Percentiles rank a stretch among this genome's conserved stretches.
Conservation (phyloP, 1,284 basidiomycete species). For the Ustilago cynodontis region DNA sequence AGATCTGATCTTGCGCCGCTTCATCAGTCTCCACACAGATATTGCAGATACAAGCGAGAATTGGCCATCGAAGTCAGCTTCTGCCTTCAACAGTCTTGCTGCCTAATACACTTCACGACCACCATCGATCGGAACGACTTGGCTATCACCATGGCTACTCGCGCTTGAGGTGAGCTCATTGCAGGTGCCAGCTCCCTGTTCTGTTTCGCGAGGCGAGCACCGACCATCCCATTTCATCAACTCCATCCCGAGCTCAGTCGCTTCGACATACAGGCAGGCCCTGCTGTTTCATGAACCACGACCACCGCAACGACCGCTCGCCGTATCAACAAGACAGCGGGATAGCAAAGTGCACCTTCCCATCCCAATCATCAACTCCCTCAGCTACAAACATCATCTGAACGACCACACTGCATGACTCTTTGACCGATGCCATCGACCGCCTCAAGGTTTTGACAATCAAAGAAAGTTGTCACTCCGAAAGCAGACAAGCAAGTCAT, state of each 20-base stretch:
- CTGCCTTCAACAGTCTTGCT: too few species aligned
- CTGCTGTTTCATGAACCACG: background rate
- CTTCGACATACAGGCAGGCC: background rate
- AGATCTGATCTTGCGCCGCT: too few species aligned
- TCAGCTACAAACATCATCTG: too few species aligned
- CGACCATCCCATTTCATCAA: background rate
- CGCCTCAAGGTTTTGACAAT: too few species aligned
- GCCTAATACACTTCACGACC: too few species aligned
- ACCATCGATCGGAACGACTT: too few species aligned
- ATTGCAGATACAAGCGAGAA: too few species aligned
- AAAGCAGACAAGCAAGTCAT: background rate
- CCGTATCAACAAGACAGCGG: background rate
- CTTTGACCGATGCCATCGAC: too few species aligned
- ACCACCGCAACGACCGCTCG: background rate
- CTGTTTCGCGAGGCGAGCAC: background rate
- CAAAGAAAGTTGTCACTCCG: background rate
- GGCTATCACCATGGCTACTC: background rate
- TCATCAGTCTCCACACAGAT: too few species aligned
- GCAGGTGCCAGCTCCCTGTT: background rate
- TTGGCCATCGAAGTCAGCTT: too few species aligned
- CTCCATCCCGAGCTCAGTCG: background rate
- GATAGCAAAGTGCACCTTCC: background rate
- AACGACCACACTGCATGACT: too few species aligned
- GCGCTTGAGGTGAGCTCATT: background rate
- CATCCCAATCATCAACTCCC: background rate